phyloP scores from a whole-genome alignment of 1,284 basidiomycete genomes.

The Blastosporella zonata region DNA sequence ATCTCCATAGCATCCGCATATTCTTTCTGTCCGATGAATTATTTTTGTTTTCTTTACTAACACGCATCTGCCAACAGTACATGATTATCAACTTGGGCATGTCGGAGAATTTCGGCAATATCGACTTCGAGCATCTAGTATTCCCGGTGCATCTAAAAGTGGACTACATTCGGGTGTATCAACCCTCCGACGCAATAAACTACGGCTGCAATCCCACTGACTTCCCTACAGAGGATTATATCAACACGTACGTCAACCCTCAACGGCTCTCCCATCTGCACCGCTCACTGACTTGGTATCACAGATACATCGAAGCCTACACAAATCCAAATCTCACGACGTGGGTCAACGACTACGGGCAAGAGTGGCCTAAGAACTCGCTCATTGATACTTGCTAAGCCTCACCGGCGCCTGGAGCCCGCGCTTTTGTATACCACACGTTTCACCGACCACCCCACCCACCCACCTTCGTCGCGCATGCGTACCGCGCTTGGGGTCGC shows the following conservation, averaged over 20 bases:
- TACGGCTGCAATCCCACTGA: constrained; percentile 81
- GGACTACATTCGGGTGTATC: constrained; percentile 87
- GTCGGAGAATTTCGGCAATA: constrained; percentile 71
- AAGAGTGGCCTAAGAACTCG: constrained; percentile 59
- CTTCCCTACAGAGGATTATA: constrained; percentile 80
- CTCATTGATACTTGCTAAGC: constrained; percentile 28
- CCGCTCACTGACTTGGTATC: constrained; percentile 1
- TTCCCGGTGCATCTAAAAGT: constrained; percentile 75
- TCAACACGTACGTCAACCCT: constrained; percentile 56
- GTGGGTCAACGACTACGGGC: constrained; percentile 56
- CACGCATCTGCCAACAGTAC: constrained; percentile 43
- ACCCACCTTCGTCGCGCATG: neutral
- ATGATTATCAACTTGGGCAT: constrained; percentile 83
- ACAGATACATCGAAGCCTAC: constrained; percentile 51
- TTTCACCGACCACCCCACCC: neutral
- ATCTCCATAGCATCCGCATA: neutral
- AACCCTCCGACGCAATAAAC: constrained; percentile 62
- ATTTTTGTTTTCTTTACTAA: neutral
- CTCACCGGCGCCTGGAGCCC: constrained; percentile 3
- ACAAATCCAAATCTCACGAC: constrained; percentile 58
- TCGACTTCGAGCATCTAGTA: constrained; percentile 62
- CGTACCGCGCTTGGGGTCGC: constrained; percentile 5
- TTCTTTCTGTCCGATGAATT: neutral
- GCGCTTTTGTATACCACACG: neutral
- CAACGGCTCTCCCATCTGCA: constrained; percentile 13